These are phyloP conservation scores for Nyssa sinensis DNA, from an alignment of 148 eudicot species.

Conservation along the genomic window DNA sequence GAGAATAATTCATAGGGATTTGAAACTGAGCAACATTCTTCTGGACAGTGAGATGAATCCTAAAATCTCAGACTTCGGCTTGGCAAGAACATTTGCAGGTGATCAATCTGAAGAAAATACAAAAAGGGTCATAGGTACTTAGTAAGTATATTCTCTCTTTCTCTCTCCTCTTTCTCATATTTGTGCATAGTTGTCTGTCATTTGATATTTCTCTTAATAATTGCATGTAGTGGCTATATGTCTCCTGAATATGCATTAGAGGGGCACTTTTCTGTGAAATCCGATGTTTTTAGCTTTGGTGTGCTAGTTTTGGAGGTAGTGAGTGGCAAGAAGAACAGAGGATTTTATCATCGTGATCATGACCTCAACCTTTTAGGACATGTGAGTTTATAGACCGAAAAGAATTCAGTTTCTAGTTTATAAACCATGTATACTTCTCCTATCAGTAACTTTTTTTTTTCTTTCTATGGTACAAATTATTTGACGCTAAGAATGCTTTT, in stretches of 20 bases:
- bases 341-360: slow-evolving; percentile 7
- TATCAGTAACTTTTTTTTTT: too few species aligned
- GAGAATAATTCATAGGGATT: slow-evolving; percentile 25
- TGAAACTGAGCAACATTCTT: slow-evolving; percentile 25
- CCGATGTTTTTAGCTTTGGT: slow-evolving; percentile 22
- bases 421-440: too few species aligned
- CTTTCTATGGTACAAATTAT: too few species aligned
- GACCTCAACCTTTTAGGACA: slow-evolving; percentile 17
- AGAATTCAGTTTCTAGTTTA: not conserved
- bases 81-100: slow-evolving; percentile 23
- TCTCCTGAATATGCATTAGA: slow-evolving; percentile 24
- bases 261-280: slow-evolving; percentile 22
- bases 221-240: slow-evolving; percentile 25
- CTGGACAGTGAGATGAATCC: slow-evolving; percentile 23
- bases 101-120: slow-evolving; percentile 17
- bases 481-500: not conserved
- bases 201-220: not conserved
- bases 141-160: slow-evolving; percentile 12
- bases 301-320: slow-evolving; percentile 17
- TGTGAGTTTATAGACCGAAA: slow-evolving; percentile 8
- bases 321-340: slow-evolving; percentile 18
- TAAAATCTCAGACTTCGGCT: slow-evolving; percentile 27
- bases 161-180: not conserved
- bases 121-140: slow-evolving; percentile 21
- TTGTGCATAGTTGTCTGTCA: not conserved